Percentiles rank a stretch among this genome's conserved stretches.
These are phyloP conservation scores for Xerocomus spinulosus DNA, from an alignment of 768 basidiomycete genomes.

Conservation along the genomic window DNA sequence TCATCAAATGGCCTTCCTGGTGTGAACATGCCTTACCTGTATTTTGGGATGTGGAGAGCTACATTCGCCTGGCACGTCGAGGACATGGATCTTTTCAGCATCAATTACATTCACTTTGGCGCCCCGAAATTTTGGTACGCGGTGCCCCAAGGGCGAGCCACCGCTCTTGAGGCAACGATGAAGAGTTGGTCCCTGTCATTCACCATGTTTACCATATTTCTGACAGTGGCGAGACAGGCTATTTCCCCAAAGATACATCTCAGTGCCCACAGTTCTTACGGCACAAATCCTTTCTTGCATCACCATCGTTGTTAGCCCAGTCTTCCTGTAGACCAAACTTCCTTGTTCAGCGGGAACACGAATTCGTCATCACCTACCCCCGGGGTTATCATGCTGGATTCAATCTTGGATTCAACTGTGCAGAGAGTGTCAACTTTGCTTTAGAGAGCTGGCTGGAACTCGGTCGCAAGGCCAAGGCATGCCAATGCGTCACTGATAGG, in stretches of 20 bases:
- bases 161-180: constrained; percentile 85
- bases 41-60: constrained; percentile 99
- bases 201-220: not conserved
- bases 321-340: constrained; percentile 78
- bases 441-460: constrained; percentile 91
- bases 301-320: constrained; percentile 76
- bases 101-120: constrained; percentile 98
- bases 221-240: constrained; percentile 43
- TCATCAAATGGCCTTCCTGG: constrained; percentile 76
- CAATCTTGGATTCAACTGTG: constrained; percentile 94
- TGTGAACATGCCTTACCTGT: constrained; percentile 95
- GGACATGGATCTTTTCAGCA: constrained; percentile 98
- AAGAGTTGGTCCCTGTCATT: constrained; percentile 47
- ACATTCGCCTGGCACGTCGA: constrained; percentile 99
- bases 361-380: constrained; percentile 94
- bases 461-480: constrained; percentile 74
- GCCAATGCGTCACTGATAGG: constrained; percentile 74
- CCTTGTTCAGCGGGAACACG: constrained; percentile 89
- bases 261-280: constrained; percentile 91
- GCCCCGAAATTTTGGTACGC: constrained; percentile 98
- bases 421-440: constrained; percentile 96
- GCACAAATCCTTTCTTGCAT: constrained; percentile 94
- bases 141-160: constrained; percentile 80
- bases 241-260: constrained; percentile 84
- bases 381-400: constrained; percentile 96